A percentile compares a stretch with the other conserved stretches of the same genome.
phyloP scores from a whole-genome alignment of 192 early-diverging fungal genomes.

The Diversispora eburnea region DNA sequence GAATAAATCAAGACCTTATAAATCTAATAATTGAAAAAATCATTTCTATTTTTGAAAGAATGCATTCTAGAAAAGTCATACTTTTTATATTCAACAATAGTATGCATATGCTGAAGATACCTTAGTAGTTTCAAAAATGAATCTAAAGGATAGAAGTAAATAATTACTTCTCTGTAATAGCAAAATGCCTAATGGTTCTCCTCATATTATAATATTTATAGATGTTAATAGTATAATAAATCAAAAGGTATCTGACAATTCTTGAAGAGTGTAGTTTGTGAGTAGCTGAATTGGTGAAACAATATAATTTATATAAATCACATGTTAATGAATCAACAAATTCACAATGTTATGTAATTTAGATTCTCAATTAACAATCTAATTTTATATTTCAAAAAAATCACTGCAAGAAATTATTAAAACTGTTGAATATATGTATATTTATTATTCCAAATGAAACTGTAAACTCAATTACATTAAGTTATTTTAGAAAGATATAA shows the following conservation, averaged over 20 bases:
- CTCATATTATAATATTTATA: conserved; percentile 5
- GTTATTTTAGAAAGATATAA: not conserved
- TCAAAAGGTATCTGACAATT: not conserved
- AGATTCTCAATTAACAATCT: not conserved
- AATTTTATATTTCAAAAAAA: conserved; percentile 7
- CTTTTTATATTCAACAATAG: conserved; percentile 33
- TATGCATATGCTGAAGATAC: conserved; percentile 25
- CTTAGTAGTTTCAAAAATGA: conserved; percentile 31
- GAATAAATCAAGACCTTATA: conserved; percentile 2
- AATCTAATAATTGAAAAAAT: conserved; percentile 12
- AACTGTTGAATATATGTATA: not conserved
- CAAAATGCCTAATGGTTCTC: conserved; percentile 1
- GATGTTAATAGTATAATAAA: conserved; percentile 6
- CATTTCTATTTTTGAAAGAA: conserved; percentile 27
- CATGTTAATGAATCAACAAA: not conserved
- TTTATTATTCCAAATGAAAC: too few species aligned
- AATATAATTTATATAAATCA: not conserved
- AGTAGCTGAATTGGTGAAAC: not conserved
- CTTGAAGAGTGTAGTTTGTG: not conserved
- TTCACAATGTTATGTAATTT: not conserved
- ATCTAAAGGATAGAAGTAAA: conserved; percentile 2
- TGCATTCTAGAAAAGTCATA: conserved; percentile 19
- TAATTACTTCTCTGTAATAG: not conserved
- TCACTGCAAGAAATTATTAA: not conserved
- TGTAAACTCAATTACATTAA: conserved; percentile 1